phyloP scores from a whole-genome alignment of 805 yeast genomes.

The Sugiyamaella chiloensis region DNA sequence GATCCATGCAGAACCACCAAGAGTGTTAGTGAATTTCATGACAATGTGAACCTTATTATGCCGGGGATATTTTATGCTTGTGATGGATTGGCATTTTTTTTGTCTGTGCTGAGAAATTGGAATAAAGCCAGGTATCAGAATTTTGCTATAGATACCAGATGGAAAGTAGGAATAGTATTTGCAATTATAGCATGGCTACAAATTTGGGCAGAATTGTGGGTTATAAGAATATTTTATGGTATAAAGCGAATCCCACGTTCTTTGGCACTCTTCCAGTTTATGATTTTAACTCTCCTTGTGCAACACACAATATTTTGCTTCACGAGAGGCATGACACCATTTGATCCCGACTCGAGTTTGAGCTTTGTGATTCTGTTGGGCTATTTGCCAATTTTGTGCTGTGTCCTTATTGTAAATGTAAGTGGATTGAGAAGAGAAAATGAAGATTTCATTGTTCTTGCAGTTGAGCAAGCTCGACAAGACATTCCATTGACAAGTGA shows the following conservation, averaged over 20 bases:
- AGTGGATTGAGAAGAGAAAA: slow-evolving; percentile 24
- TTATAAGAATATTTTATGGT: background rate
- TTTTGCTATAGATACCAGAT: background rate
- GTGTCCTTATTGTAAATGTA: slow-evolving; percentile 20
- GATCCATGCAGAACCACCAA: slow-evolving; percentile 23
- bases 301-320: slow-evolving; percentile 22
- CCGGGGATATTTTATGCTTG: slow-evolving; percentile 28
- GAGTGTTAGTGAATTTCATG: background rate
- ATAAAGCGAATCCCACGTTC: background rate
- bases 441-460: slow-evolving; percentile 26
- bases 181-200: background rate
- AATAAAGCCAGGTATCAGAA: slow-evolving; percentile 7
- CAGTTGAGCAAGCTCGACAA: too few species aligned
- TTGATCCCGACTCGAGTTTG: slow-evolving; percentile 23
- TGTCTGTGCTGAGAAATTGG: slow-evolving; percentile 31
- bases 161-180: background rate
- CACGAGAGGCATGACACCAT: slow-evolving; percentile 23
- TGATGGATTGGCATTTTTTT: slow-evolving; percentile 25
- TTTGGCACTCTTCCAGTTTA: slow-evolving; percentile 4
- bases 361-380: slow-evolving; percentile 20
- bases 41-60: slow-evolving; percentile 21
- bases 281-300: slow-evolving; percentile 18
- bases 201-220: background rate
- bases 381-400: background rate
- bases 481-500: too few species aligned